Percentiles rank a stretch among this genome's conserved stretches.
Evolutionary conservation across 2,329 filamentous ascomycete species (phyloP).

Genomic region (Lachnellula hyalina): DNA sequence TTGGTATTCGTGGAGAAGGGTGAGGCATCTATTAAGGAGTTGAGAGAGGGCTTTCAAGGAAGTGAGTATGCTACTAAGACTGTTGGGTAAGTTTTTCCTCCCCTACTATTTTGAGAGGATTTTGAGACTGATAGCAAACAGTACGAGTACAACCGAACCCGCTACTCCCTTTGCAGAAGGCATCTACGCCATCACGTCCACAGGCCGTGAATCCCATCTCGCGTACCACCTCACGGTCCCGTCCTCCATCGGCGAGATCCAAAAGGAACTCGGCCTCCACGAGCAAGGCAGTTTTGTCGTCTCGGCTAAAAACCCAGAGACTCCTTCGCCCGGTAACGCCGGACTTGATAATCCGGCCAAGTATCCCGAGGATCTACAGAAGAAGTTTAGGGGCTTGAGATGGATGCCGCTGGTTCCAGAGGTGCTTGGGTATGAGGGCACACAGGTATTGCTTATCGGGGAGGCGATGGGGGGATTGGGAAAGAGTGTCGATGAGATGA

Average conservation of each 20-base stretch:
- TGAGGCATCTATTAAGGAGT: constrained; percentile 55
- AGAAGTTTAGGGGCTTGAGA: constrained; percentile 66
- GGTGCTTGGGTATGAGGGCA: constrained; percentile 67
- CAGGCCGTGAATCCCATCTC: constrained; percentile 67
- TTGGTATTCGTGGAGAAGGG: constrained; percentile 81
- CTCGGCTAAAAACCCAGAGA: constrained; percentile 74
- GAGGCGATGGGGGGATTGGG: constrained; percentile 52
- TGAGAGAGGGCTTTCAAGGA: constrained; percentile 66
- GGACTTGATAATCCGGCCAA: constrained; percentile 59
- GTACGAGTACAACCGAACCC: constrained; percentile 56
- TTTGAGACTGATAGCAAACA: constrained; percentile 20
- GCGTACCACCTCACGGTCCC: constrained; percentile 77
- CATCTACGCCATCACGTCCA: constrained; percentile 74
- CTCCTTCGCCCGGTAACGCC: constrained; percentile 57
- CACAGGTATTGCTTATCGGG: constrained; percentile 76
- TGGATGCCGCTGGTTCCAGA: constrained; percentile 72
- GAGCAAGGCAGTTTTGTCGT: constrained; percentile 72
- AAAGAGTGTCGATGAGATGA: constrained; percentile 50
- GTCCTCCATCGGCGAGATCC: constrained; percentile 61
- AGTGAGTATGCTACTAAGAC: constrained; percentile 74
- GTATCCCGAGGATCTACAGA: constrained; percentile 65
- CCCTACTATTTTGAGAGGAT: not conserved
- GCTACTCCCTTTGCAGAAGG: constrained; percentile 77
- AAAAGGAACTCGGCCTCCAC: constrained; percentile 67
- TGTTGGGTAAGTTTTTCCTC: constrained; percentile 39